Conservation (phyloP, 352 stramenopile species). For the Globisporangium viniferum region DNA sequence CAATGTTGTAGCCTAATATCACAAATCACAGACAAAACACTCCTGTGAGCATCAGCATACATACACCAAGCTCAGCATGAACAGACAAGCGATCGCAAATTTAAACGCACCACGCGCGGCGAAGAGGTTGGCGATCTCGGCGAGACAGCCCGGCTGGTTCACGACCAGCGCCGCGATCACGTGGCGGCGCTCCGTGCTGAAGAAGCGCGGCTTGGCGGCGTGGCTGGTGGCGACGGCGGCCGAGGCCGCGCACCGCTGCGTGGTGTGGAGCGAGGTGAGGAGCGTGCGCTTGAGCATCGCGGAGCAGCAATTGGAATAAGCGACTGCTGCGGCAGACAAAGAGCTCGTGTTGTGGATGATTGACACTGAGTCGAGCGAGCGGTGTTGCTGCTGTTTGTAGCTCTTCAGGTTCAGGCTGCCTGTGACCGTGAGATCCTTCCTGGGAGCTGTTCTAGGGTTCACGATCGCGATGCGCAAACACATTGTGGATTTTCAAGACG, state of each 20-base stretch:
- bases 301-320: slow-evolving; percentile 10
- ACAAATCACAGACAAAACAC: slow-evolving; percentile 7
- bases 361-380: neutral
- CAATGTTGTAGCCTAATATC: slow-evolving; percentile 74
- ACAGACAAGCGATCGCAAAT: neutral
- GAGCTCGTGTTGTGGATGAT: neutral
- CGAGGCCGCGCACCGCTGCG: slow-evolving; percentile 11
- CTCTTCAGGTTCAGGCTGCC: neutral
- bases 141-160: slow-evolving; percentile 82
- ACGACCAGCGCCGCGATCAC: slow-evolving; percentile 84
- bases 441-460: neutral
- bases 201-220: slow-evolving; percentile 26
- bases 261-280: slow-evolving; percentile 13
- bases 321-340: neutral
- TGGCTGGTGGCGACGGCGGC: slow-evolving; percentile 8
- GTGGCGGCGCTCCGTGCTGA: slow-evolving; percentile 62
- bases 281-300: slow-evolving; percentile 20
- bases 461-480: neutral
- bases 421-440: slow-evolving; percentile 19
- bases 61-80: neutral
- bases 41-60: neutral
- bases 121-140: slow-evolving; percentile 86
- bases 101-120: slow-evolving; percentile 56
- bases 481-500: neutral
- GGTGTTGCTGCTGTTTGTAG: neutral